Base-by-base conservation (phyloP, 345 rosid genomes). In the Zanthoxylum bungeanum region DNA sequence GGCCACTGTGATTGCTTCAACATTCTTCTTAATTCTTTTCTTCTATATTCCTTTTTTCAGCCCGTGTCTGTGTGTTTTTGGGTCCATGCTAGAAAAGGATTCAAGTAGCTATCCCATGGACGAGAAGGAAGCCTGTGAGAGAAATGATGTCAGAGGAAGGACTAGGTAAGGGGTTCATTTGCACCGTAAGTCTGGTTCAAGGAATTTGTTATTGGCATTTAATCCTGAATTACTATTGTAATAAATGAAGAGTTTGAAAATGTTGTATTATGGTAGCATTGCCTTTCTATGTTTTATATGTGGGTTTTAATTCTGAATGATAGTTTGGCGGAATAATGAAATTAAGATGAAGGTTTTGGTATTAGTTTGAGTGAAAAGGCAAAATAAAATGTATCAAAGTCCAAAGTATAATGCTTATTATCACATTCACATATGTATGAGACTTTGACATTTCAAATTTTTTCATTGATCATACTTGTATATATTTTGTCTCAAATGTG, bases 111-210 rank as follows among this genome's bases (percentile, higher is more conserved):
- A 44, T 64, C 73, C 76, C 12, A 83, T 82, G 77, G 88, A 84
- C 27, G 85, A 70, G 76, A 79, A 81, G 76, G 87, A 79, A 64
- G 74, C 75, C 56, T 84, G 81, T 28, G 81, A 64, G 76, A 81
- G 85, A 76, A 87, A 85, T 85, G 90, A 89, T 40, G 63, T 75
- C 14, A 75, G 87, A 79, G 92, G 90, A 81, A 83, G 84, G 70
- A 82, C 58, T 78, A 82, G 93, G 99, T 92, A 65, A 59, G 71
- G 73, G 22, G 24, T 70, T 5, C 63, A 25, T 44, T 31, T 73
- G 33, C 42, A 31, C 28, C 27, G 47, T 24, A 59, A 33, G 51
- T 6, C 17, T 77, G n/a, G 17, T 33, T 55, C 21, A n/a, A 9
- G n/a, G 22, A 55, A 55, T 25, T 39, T 55, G 40, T 40, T 12